phyloP scores from a whole-genome alignment of 768 basidiomycete species.

The Cubamyces lactineus region DNA sequence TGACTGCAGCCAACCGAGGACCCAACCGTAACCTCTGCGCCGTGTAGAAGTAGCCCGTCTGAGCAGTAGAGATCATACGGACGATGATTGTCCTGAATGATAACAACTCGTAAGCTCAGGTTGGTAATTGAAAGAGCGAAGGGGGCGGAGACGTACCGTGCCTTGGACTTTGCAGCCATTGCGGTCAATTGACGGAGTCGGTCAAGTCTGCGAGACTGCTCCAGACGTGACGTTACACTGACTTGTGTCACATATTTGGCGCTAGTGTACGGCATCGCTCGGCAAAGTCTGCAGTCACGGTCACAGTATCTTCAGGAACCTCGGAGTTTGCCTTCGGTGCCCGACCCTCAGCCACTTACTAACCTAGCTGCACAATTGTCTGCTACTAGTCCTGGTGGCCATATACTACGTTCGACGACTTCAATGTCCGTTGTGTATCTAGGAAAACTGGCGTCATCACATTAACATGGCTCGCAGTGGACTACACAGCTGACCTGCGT shows the following conservation, averaged over 20 bases:
- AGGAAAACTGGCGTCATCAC: too few relatives aligned
- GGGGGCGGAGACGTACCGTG: slow-evolving; percentile 44
- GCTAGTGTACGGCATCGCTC: too few relatives aligned
- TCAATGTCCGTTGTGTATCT: too few relatives aligned
- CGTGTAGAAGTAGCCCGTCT: slow-evolving; percentile 92
- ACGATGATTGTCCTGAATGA: slow-evolving; percentile 76
- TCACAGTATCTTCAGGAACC: neutral
- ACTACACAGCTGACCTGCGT: too few relatives aligned
- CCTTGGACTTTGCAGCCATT: slow-evolving; percentile 68
- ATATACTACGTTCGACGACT: too few relatives aligned
- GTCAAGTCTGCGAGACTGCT: neutral
- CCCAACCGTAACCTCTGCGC: slow-evolving; percentile 73
- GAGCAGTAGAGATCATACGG: slow-evolving; percentile 87
- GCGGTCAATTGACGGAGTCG: slow-evolving; percentile 10
- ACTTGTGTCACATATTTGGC: neutral
- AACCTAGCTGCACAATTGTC: too few relatives aligned
- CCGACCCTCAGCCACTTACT: too few relatives aligned
- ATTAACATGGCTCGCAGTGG: too few relatives aligned
- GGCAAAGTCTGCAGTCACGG: neutral
- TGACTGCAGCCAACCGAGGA: slow-evolving; percentile 85
- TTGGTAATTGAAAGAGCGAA: neutral
- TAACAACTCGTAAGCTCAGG: neutral
- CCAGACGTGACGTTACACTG: neutral
- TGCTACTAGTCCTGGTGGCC: too few relatives aligned
- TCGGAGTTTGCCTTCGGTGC: too few relatives aligned